Base-by-base conservation (phyloP, 179 eudicot species). In the Beta lomatogona region DNA sequence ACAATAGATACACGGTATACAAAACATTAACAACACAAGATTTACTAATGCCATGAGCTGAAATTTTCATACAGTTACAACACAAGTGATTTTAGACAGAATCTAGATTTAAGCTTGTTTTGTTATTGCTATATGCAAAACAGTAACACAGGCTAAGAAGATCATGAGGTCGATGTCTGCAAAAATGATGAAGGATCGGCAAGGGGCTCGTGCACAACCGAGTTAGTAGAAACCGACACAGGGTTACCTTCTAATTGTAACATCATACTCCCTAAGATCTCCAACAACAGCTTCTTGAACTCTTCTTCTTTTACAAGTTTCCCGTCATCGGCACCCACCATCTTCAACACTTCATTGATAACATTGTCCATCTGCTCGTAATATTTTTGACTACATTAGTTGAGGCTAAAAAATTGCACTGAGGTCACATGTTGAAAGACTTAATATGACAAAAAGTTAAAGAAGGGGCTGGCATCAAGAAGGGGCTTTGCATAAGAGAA, bases 161-260 rank as follows among this genome's bases (percentile, higher is more conserved):
- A 66, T 66, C 48, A 66, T 16, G 83, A 65, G 9, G 85, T 22
- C 7, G 85, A 19, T 11, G 92, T 81, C 71, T 89, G 86, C 87
- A 94, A 86, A 64, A 94, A 83, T 31, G 28, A 25, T 25, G 63
- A 54, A 52, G 97, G 83, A 76, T 93, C 86, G 14, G 91, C 88
- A 16, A 91, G 85, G 15, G 99, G 93, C 87, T 92, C 99, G 28
- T 95, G 98, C 19, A 94, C 97, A 22, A 94, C 96, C 9, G 99
- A 91, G 80, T 93, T 91, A 22, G 90, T 84, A 10, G 93, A 90
- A 16, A 92, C 84, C 0, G 97, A 89, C n/a, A 95, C 85, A 1
- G 94, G 93, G 59, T 86, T 89, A 22, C 91, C 96, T 82, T 94
- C 92, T 71, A 95, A 83, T 45, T 95, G 98, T 83, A 91, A 77